These are phyloP conservation scores for Xylaria cubensis DNA, from an alignment of 495 filamentous ascomycete species.

Conservation along the genomic window DNA sequence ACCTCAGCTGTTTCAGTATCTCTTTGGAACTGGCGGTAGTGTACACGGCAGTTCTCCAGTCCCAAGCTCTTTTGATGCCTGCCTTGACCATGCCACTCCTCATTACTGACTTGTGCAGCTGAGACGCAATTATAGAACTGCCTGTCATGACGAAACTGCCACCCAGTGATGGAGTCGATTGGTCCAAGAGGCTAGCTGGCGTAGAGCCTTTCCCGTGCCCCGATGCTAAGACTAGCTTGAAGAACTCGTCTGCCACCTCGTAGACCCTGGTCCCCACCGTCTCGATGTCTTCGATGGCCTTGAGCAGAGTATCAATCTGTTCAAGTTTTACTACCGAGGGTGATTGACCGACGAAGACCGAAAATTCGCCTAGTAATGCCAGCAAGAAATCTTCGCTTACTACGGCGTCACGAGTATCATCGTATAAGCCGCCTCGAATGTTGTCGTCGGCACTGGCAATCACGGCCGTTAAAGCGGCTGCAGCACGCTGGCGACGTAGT, in stretches of 20 bases:
- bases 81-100: conserved; percentile 62
- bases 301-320: conserved; percentile 77
- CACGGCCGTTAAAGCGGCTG: conserved; percentile 74
- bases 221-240: conserved; percentile 60
- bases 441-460: conserved; percentile 84
- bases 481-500: conserved; percentile 69
- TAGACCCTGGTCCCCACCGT: conserved; percentile 75
- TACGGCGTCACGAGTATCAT: conserved; percentile 76
- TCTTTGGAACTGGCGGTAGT: conserved; percentile 66
- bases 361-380: conserved; percentile 81
- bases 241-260: conserved; percentile 71
- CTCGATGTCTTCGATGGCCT: conserved; percentile 82
- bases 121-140: conserved; percentile 72
- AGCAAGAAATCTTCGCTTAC: conserved; percentile 85
- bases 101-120: conserved; percentile 62
- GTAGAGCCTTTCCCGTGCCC: conserved; percentile 55
- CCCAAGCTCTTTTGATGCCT: conserved; percentile 73
- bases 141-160: conserved; percentile 69
- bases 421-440: conserved; percentile 86
- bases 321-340: conserved; percentile 60
- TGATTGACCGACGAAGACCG: conserved; percentile 72
- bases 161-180: conserved; percentile 64
- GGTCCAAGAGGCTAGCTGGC: conserved; percentile 70
- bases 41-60: conserved; percentile 75
- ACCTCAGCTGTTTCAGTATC: conserved; percentile 71